These are phyloP conservation scores for Obba rivulosa DNA, from an alignment of 768 basidiomycete species.

Conservation along the genomic window DNA sequence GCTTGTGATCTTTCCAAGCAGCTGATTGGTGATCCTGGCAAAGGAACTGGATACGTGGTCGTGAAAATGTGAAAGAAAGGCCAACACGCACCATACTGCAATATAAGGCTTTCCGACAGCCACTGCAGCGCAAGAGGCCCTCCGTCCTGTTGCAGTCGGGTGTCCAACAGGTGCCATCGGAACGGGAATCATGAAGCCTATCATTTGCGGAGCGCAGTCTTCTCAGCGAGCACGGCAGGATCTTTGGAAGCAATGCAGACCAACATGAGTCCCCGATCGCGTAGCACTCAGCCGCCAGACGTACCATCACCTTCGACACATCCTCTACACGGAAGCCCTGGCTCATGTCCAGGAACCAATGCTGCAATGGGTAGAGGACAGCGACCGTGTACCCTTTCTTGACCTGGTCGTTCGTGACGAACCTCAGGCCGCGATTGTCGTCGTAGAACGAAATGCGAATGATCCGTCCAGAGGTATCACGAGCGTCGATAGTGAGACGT, in stretches of 20 bases:
- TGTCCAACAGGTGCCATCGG: neutral
- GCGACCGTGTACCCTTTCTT: constrained; percentile 4
- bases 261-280: no score
- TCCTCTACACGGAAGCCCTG: constrained; percentile 4
- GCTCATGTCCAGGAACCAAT: constrained; percentile 1
- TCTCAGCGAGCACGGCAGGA: constrained; percentile 1
- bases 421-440: neutral
- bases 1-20: constrained; percentile 1
- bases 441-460: constrained; percentile 1
- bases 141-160: neutral
- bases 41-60: no score
- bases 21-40: constrained; percentile 1
- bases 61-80: no score
- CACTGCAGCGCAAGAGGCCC: neutral
- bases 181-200: neutral
- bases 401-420: neutral
- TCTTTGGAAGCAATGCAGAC: neutral
- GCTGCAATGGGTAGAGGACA: constrained; percentile 7
- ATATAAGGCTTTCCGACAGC: constrained; percentile 1
- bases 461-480: neutral
- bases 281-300: neutral
- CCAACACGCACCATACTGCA: neutral
- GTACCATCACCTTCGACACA: constrained; percentile 1
- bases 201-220: neutral
- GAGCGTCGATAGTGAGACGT: neutral